phyloP scores from a whole-genome alignment of 169 alveolate species.

The Besnoitia besnoiti region DNA sequence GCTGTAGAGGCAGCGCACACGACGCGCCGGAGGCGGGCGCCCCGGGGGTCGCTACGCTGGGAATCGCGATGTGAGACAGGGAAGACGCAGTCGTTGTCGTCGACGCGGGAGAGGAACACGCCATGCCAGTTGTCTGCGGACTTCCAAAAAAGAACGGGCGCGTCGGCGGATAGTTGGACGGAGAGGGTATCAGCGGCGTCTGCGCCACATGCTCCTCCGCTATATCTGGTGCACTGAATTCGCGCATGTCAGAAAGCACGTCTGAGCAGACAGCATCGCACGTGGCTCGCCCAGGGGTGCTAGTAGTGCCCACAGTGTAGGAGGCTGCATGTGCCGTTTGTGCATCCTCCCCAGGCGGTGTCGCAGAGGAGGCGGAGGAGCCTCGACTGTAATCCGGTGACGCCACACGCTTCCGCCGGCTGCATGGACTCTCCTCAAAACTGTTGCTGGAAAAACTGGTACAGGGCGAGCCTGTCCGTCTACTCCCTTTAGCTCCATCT shows the following conservation, averaged over 20 bases:
- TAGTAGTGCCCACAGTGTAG: neutral
- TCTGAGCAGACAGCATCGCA: neutral
- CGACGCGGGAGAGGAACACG: neutral
- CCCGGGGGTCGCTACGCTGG: neutral
- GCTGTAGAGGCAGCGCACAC: neutral
- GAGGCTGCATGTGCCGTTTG: neutral
- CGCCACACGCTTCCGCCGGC: slow-evolving; percentile 26
- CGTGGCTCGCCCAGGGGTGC: neutral
- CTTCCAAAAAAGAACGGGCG: neutral
- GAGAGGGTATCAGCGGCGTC: slow-evolving; percentile 5
- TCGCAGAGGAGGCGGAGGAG: neutral
- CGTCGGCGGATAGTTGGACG: neutral
- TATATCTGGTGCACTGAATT: neutral
- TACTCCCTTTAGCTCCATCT: no score
- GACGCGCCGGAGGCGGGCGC: neutral
- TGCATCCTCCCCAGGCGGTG: neutral
- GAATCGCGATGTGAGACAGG: neutral
- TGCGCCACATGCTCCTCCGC: neutral
- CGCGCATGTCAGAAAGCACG: neutral
- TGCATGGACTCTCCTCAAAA: neutral
- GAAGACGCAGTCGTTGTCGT: neutral
- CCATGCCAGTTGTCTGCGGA: neutral
- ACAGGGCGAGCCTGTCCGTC: no score
- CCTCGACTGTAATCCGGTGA: neutral
- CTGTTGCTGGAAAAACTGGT: neutral